Evolutionary conservation across 2,329 filamentous ascomycete genomes (phyloP), one percentile per base, ranked within the genome.

Genomic region (Trichoderma endophyticum): DNA sequence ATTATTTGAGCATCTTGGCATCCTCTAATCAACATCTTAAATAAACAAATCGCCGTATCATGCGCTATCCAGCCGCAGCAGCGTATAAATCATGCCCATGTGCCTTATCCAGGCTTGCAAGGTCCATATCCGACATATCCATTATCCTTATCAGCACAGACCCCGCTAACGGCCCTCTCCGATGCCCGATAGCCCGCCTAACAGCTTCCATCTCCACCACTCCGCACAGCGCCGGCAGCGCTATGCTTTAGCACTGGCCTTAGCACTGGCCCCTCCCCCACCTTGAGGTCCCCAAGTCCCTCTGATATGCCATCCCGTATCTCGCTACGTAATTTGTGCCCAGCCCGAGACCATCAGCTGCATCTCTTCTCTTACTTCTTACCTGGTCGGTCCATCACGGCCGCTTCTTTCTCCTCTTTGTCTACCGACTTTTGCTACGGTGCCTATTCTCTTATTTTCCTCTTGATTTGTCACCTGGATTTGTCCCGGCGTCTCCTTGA

Each of bases 231-330:
- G 43, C 62, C 36, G 24, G 65, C 34, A n/a, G 39, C 62, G 62
- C 62, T 65, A 51, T 34, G 12, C 28, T 24, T 9, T 26, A 32
- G 39, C 48, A 54, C 62, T 28, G 43, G 39, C 43, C 11, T 32
- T 65, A 65, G 56, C 62, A 51, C 56, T n/a, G 28, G 48, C 67
- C 57, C 67, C 67, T 70, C 67, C 67, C 67, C 67, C 67, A 39
- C 57, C 67, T 70, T 12, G 26, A 61, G 28, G 66, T 30, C 34
- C 56, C 54, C 21, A 61, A 15, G 66, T 30, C 34, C 56, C 56
- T 60, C 57, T 34, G 57, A 32, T 48, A 48, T 48, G 64, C 48
- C 21, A 65, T 26, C 11, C 34, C 51, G 12, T 36, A 67, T 67
- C 28, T 57, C 48, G 30, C 26, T 14, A 62, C 67, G 67, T 70